Base-by-base conservation (phyloP, 495 filamentous ascomycete species). In the Penicillium taxi region DNA sequence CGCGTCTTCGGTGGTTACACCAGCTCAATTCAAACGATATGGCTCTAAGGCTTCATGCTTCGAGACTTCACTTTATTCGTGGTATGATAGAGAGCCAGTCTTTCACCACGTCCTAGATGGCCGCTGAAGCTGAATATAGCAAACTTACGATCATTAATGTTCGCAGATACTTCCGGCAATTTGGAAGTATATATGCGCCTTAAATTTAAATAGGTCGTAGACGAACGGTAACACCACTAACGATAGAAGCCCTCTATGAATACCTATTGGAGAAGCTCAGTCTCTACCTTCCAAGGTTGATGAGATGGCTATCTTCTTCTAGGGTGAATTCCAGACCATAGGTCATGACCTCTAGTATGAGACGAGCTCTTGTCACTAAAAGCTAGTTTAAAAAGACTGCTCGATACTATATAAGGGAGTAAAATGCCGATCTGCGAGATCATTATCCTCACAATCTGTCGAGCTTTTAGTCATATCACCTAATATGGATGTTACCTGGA, bases 261-360 rank as follows among this genome's bases (percentile, higher is more conserved):
- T n/a, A 42, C 30, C 23, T 52, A 3, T 31, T 23, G 30, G 41
- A 41, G 42, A 48, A 52, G 26, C 41, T 41, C 16, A 32, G 35
- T 15, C 20, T 45, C 23, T 48, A 45, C 32, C 37, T 48, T n/a
- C n/a, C n/a, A n/a, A n/a, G n/a, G n/a, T n/a, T 0, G 49, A 52
- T 19, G 33, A 48, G 44, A 52, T 52, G 33, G 34, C 17, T 26
- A 11, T 45, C 5, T 48, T 42, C 36, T 21, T 52, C 18, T 45
- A 14, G 45, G 44, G 45, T 34, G 29, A 52, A 9, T 44, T 45
- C 17, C 12, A 14, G 2, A 32, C 17, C n/a, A 15, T 28, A n/a
- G 13, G 31, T 45, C 14, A 35, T 17, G n/a, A 40, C n/a, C 29
- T 48, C 37, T 12, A 55, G 37, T 25, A 42, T 45, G 9, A 50